Base-by-base conservation (phyloP, 495 filamentous ascomycete species). In the Penicillium pancosmium region DNA sequence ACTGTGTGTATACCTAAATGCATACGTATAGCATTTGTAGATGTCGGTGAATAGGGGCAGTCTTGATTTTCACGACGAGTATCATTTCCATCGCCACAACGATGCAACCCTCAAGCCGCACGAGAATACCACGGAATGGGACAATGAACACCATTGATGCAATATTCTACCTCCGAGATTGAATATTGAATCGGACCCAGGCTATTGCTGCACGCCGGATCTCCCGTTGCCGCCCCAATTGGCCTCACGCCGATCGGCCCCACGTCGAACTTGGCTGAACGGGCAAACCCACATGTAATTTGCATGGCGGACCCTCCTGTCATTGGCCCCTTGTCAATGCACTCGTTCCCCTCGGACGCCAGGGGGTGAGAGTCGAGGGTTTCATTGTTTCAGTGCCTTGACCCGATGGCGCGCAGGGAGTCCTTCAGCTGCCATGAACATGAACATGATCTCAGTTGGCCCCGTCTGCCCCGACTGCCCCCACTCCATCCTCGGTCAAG, bases 181-280 rank as follows among this genome's bases (percentile, higher is more conserved):
- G 46, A 48, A 48, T 43, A 50, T 43, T 50, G 46, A 56, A 51
- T 36, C 52, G 50, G 34, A 44, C 21, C 9, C 46, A 48, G 46
- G 46, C 46, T 23, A 48, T 48, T 48, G 46, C 46, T 48, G 46
- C 40, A 48, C 13, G 43, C 57, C 52, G 59, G 59, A 65, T 65
- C 65, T 51, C 50, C 62, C 59, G 59, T 65, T 68, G 41, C 59
- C 56, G 56, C 55, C 57, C 63, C 63, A 61, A 63, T 59, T 59
- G 58, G 54, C 57, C 51, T 58, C 41, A 52, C 25, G 56, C 47
- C 51, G 59, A 68, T 68, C 63, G 36, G 53, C 60, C 55, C 60
- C 63, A 63, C 55, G 56, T 43, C 46, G 23, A 57, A 60, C 54
- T 43, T 56, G 18, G 43, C 50, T 40, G 41, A 48, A 52, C 27